Base-by-base conservation (phyloP, 1,139 yeast species). In the Lodderomyces margitis region DNA sequence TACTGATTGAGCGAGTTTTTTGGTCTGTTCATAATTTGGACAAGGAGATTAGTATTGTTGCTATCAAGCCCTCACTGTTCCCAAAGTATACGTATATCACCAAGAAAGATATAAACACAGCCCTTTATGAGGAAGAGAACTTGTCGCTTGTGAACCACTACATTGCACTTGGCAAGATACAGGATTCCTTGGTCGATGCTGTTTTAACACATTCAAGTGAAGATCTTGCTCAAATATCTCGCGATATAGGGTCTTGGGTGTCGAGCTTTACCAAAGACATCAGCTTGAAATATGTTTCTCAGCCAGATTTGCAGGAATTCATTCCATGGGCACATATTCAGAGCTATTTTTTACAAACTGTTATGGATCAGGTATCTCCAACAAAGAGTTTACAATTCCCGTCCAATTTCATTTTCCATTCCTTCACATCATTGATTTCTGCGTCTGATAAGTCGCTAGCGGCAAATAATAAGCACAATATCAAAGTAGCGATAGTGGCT, bases 21-120 rank as follows among this genome's bases (percentile, higher is more conserved):
- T 70, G 75, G 75, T 55, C 74, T 2, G 50, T 67, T 2, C 65
- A 61, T 48, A 69, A 67, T 40, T 49, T 71, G 40, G 78, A 72
- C 45, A 64, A 65, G 37, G 74, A 68, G 39, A 49, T 68, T 17
- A 64, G 69, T 47, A 51, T 71, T 11, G 45, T 68, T 36, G 49
- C 58, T 23, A 54, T 57, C 32, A 61, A 54, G 38, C 75, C 75
- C 3, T 61, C 69, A 40, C 73, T 65, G 47, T 53, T 66, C 30
- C 70, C 72, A 4, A 36, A 46, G 28, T 45, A 50, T 40, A 50
- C 46, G 6, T 61, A 58, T 41, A 52, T 64, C 20, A 43, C 42
- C 8, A 37, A 48, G 5, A 28, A 52, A 8, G 57, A 52, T 11
- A 45, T 47, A n/a, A 38, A 41, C 12, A 32, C 21, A 4, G 27